Evolutionary conservation across 2,329 filamentous ascomycete genomes (phyloP).

Genomic region (Diaporthe sp.): DNA sequence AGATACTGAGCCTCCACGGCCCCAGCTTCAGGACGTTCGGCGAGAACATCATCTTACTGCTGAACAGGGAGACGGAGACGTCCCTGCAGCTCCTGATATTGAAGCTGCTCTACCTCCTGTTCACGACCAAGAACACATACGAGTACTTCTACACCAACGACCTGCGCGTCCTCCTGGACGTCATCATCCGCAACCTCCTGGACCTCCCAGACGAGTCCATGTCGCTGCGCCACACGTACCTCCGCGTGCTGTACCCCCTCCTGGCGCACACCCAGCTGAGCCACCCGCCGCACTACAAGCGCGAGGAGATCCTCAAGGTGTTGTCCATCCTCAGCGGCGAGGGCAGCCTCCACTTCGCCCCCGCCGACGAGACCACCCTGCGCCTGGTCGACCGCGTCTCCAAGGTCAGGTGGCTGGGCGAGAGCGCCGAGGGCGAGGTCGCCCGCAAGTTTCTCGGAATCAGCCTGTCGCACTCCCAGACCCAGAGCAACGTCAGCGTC

Average conservation of each 20-base stretch:
- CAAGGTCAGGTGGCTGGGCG: slow-evolving; percentile 76
- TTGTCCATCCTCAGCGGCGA: slow-evolving; percentile 78
- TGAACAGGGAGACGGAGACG: slow-evolving; percentile 95
- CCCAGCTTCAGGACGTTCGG: slow-evolving; percentile 92
- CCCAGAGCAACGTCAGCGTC: slow-evolving; percentile 81
- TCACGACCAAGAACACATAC: slow-evolving; percentile 90
- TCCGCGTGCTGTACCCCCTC: slow-evolving; percentile 91
- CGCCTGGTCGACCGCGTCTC: slow-evolving; percentile 82
- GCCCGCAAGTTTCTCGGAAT: slow-evolving; percentile 77
- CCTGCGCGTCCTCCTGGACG: slow-evolving; percentile 91
- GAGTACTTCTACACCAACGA: slow-evolving; percentile 99
- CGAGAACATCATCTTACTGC: slow-evolving; percentile 93
- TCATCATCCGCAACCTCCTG: slow-evolving; percentile 96
- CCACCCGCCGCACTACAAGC: slow-evolving; percentile 90
- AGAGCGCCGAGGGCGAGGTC: slow-evolving; percentile 58
- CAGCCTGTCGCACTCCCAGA: slow-evolving; percentile 73
- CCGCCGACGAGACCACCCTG: slow-evolving; percentile 83
- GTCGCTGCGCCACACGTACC: slow-evolving; percentile 89
- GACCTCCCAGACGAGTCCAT: slow-evolving; percentile 88
- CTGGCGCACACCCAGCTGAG: slow-evolving; percentile 92
- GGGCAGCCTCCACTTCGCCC: slow-evolving; percentile 80
- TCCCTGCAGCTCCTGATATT: slow-evolving; percentile 95
- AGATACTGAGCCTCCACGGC: slow-evolving; percentile 86
- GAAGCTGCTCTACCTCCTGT: slow-evolving; percentile 94
- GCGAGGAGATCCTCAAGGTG: slow-evolving; percentile 83